Base-by-base conservation (phyloP, 306 rosid species). In the Rubus idaeus region DNA sequence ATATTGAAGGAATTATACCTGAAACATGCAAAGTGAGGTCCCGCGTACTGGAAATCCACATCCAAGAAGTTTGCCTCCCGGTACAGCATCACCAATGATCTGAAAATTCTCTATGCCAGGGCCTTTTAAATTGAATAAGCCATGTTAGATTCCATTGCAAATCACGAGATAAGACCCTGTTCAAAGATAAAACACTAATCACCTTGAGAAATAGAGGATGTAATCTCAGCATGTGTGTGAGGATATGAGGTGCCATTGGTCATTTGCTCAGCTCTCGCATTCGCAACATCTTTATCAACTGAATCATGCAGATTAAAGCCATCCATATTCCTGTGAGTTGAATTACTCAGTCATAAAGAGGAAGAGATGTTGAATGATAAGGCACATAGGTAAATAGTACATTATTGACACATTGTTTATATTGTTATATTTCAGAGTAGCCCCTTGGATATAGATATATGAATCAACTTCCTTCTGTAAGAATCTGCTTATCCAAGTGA, bases 101-200 rank as follows among this genome's bases (percentile, higher is more conserved):
- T 95, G 98, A 89, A 95, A 95, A 83, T 87, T 86, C 69, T 95
- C 97, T 68, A 95, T 92, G 64, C 96, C 88, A 67, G 98, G 98
- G 77, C 93, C 87, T 84, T 85, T 90, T 89, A 68, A 73, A 84
- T 76, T 79, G 73, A 82, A 67, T 71, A 52, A 66, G 30, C 62
- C 40, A 45, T 14, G 53, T 83, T 76, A 86, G 71, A 69, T 72
- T 37, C 63, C 62, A 79, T 47, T 17, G 53, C 61, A 55, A 47
- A 69, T 61, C 56, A 50, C 52, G 9, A 2, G 60, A 57, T 35
- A 13, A 71, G 42, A 46, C 55, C 21, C 18, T 64, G 68, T 11
- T 68, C 44, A 70, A 18, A 73, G 30, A 52, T 17, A 20, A 61
- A 56, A 75, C 52, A 52, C 6, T 30, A 68, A 67, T 80, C 81